Evolutionary conservation across 768 basidiomycete species (phyloP).

Genomic region (Clitopilus hobsonii): DNA sequence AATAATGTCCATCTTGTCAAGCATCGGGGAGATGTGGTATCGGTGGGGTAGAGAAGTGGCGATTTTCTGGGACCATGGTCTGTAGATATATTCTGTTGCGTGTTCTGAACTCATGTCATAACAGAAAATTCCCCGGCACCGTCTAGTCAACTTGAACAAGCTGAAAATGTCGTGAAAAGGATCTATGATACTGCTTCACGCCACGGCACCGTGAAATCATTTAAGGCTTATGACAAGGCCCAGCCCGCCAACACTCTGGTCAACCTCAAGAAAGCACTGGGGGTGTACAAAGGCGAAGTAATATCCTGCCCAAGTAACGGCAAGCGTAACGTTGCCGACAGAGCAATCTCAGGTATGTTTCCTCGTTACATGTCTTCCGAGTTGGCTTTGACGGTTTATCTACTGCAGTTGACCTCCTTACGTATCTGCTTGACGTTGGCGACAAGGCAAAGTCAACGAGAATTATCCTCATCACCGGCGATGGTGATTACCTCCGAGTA

Average conservation of each 20-base stretch:
- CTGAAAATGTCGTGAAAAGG: neutral
- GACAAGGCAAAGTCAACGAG: neutral
- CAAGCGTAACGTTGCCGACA: neutral
- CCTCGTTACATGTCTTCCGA: neutral
- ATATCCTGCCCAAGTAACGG: neutral
- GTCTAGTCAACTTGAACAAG: neutral
- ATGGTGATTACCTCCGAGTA: neutral
- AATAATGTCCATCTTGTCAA: too few species aligned
- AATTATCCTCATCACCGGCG: neutral
- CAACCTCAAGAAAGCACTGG: neutral
- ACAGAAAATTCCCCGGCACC: neutral
- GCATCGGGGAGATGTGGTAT: too few species aligned
- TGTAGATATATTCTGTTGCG: neutral
- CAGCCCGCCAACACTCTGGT: neutral
- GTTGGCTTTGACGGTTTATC: neutral
- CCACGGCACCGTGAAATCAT: neutral
- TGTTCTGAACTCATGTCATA: neutral
- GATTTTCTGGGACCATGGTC: neutral
- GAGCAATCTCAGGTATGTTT: neutral
- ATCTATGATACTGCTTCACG: neutral
- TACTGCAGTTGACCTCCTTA: neutral
- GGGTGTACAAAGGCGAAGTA: neutral
- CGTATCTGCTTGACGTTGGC: neutral
- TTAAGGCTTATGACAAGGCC: neutral
- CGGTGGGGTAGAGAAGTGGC: too few species aligned